Conservation (phyloP, 148 eudicot genomes). For the Selenicereus undatus region DNA sequence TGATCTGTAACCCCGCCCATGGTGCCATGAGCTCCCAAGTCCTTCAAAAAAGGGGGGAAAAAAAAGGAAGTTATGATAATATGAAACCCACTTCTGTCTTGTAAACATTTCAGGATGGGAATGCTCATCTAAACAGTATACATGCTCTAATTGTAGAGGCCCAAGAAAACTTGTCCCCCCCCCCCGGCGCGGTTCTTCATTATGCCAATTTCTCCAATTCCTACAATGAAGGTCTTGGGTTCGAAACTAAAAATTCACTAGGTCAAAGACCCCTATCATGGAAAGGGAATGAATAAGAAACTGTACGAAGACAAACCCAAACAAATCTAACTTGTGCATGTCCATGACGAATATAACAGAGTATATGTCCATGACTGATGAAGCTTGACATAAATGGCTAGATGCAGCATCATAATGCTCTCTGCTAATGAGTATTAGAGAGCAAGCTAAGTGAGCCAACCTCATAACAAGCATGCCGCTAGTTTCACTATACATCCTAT, state of each 20-base stretch:
- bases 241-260: not conserved
- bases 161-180: not conserved
- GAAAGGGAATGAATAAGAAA: not conserved
- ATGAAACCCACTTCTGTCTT: not conserved
- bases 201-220: not conserved
- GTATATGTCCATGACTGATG: not conserved
- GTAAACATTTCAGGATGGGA: not conserved
- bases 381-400: not conserved
- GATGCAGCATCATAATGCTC: not conserved
- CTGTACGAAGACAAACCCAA: not conserved
- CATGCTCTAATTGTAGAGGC: not conserved
- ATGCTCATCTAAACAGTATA: not conserved
- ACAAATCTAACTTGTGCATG: not conserved
- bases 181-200: no score
- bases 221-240: not conserved
- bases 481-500: not conserved
- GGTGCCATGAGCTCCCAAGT: conserved; percentile 71
- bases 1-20: conserved; percentile 51
- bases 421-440: not conserved
- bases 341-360: not conserved
- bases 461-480: not conserved
- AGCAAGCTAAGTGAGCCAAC: not conserved
- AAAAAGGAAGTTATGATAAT: not conserved
- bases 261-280: not conserved
- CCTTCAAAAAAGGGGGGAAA: conserved; percentile 35